These are phyloP conservation scores for Cytospora schulzeri DNA, from an alignment of 2,329 filamentous ascomycete genomes.

Conservation along the genomic window DNA sequence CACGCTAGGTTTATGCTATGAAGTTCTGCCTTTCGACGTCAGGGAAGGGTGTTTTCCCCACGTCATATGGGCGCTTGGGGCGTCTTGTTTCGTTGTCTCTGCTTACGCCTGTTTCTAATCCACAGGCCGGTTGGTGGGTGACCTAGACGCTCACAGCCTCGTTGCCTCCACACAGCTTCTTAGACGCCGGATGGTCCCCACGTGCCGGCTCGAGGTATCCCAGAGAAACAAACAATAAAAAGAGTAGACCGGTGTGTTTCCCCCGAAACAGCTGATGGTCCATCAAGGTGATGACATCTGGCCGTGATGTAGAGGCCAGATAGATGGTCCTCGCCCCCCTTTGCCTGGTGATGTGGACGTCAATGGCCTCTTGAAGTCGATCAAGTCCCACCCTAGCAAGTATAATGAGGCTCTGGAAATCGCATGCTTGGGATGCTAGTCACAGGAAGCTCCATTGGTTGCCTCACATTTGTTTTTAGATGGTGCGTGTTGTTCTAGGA, in stretches of 20 bases:
- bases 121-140: too few species aligned
- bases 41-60: background rate
- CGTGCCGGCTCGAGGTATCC: too few species aligned
- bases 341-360: background rate
- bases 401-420: conserved; percentile 15
- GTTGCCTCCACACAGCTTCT: background rate
- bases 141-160: background rate
- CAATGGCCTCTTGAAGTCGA: background rate
- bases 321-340: background rate
- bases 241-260: background rate
- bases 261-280: background rate
- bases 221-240: background rate
- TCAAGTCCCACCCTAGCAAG: background rate
- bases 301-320: background rate
- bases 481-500: background rate
- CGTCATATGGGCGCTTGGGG: background rate
- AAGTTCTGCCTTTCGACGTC: background rate
- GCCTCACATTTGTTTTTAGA: conserved; percentile 1
- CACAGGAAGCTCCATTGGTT: conserved; percentile 8
- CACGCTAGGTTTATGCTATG: too few species aligned
- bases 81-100: background rate
- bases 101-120: background rate
- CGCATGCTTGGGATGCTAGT: background rate
- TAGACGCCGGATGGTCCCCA: background rate
- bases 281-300: background rate